Evolutionary conservation across 208 protist species (phyloP), one percentile per base, ranked within the genome.

Genomic region (Trypanosoma conorhini): DNA sequence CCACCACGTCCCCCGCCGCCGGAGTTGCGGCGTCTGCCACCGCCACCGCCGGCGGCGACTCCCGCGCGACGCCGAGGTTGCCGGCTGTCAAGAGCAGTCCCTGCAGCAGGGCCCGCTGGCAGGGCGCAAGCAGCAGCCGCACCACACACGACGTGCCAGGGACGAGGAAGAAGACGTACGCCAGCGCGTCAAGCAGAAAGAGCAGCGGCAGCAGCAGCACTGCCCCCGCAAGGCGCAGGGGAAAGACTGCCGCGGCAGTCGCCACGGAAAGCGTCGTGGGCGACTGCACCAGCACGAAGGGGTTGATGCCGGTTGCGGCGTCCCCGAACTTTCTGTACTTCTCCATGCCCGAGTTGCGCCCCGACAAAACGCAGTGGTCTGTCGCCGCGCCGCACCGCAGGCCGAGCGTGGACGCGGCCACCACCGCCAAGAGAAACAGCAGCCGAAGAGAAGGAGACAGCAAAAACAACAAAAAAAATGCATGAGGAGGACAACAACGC

Each of bases 311-410:
- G n/a, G 83, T 92, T 3, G 85, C 68, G 69, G 85, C 86, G 72
- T 94, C 89, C 19, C 70, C 82, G 33, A 87, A 94, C 62, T 85
- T 81, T 51, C 86, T 73, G 59, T 86, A 94, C 77, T 94, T 94
- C 62, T 94, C 89, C 89, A 94, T 93, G 1, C 24, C 26, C 24
- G 5, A 38, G 13, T 13, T 46, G 1, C 7, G 13, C 31, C 40
- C 9, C 17, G 12, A 19, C 0, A n/a, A 48, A 54, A 54, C 12
- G 9, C 12, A 54, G 9, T 54, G 26, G 9, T 54, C 9, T 54
- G 7, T 54, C 22, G 1, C 22, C 17, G 12, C 22, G 17, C 12
- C 26, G 9, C 1, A 54, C n/a, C 17, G 1, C 7, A 54, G 50
- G 26, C 1, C 17, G 9, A n/a, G 17, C 22, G 50, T 54, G 3